phyloP scores from a whole-genome alignment of 164 flowering plant species.

The Santalum album region DNA sequence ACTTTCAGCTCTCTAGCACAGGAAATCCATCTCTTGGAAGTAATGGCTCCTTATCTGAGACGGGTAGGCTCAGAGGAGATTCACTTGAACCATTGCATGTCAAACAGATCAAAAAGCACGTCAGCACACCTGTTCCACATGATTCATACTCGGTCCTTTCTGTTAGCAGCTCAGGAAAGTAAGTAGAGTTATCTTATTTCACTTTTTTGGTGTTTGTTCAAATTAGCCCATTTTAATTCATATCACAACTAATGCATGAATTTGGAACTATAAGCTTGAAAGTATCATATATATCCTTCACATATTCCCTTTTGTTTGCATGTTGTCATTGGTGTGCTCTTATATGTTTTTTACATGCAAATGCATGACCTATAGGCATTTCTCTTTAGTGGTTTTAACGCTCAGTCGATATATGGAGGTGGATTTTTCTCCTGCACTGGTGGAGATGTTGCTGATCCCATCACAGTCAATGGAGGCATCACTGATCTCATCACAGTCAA shows the following conservation, averaged over 20 bases:
- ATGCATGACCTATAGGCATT: background rate
- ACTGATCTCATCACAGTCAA: background rate
- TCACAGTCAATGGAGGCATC: background rate
- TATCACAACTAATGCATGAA: no score
- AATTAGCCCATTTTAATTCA: background rate
- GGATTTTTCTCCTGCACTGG: no score
- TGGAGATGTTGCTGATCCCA: no score
- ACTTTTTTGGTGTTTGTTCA: slow-evolving; percentile 2
- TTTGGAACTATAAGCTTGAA: no score
- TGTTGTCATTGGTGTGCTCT: background rate
- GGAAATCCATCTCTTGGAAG: slow-evolving; percentile 87
- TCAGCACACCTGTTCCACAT: slow-evolving; percentile 92
- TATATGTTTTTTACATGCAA: background rate
- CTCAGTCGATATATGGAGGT: no score
- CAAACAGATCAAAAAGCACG: slow-evolving; percentile 86
- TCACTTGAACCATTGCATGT: slow-evolving; percentile 60
- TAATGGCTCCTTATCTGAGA: slow-evolving; percentile 71
- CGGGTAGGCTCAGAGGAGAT: slow-evolving; percentile 68
- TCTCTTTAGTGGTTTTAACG: no score
- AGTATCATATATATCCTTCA: no score
- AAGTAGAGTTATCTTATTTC: slow-evolving; percentile 24
- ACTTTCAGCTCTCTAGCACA: slow-evolving; percentile 69
- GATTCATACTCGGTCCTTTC: slow-evolving; percentile 94
- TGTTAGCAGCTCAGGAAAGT: slow-evolving; percentile 98
- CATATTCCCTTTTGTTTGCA: no score